Evolutionary conservation across 2,329 filamentous ascomycete genomes (phyloP).

Genomic region (Drechslerella dactyloides): DNA sequence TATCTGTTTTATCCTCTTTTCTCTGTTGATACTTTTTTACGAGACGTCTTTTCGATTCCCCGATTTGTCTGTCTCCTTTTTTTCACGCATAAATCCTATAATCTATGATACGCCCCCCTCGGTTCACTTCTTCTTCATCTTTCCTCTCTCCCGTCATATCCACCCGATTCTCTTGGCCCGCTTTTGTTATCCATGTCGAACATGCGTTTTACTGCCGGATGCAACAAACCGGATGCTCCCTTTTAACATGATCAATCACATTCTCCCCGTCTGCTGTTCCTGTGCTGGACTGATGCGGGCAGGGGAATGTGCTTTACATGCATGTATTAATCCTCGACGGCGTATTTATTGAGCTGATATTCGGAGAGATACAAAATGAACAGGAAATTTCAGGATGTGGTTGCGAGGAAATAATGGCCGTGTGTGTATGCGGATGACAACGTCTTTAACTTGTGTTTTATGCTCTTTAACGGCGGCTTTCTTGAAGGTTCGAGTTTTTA

Average conservation of each 20-base stretch:
- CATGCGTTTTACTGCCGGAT: too few relatives aligned
- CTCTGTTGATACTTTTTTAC: conserved; percentile 8
- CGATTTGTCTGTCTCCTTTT: background rate
- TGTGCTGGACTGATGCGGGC: background rate
- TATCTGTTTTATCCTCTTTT: background rate
- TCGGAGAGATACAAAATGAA: conserved; percentile 3
- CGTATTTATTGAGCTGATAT: conserved; percentile 48
- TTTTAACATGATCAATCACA: too few relatives aligned
- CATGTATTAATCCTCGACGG: conserved; percentile 34
- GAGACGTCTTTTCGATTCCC: conserved; percentile 4
- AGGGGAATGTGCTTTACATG: conserved; percentile 1
- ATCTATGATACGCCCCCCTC: conserved; percentile 1
- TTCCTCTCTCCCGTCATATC: background rate
- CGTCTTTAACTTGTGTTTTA: too few relatives aligned
- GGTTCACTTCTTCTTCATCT: background rate
- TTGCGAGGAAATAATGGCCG: too few relatives aligned
- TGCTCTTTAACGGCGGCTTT: too few relatives aligned
- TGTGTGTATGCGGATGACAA: too few relatives aligned
- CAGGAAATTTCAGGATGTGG: background rate
- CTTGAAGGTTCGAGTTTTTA: too few relatives aligned
- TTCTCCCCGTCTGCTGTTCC: too few relatives aligned
- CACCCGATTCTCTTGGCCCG: background rate
- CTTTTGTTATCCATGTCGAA: too few relatives aligned
- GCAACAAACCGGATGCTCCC: too few relatives aligned
- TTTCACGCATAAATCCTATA: conserved; percentile 2